A percentile compares a stretch with the other conserved stretches of the same genome.
Conservation (phyloP, 306 rosid genomes). For the Trichosanthes truncata region DNA sequence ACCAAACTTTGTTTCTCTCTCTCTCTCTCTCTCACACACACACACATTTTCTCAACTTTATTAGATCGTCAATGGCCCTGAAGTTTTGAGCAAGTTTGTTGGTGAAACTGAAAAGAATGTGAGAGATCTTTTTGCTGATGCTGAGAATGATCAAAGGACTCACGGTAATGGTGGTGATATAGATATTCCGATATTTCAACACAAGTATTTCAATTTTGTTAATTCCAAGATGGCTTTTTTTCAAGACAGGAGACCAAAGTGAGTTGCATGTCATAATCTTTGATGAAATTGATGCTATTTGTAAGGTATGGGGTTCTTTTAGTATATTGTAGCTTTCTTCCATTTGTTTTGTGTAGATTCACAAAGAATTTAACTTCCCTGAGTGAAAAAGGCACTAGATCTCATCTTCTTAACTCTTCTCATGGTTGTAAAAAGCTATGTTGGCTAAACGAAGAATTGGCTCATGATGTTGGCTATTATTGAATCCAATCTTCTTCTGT, state of each 20-base stretch:
- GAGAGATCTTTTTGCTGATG: conserved; percentile 98
- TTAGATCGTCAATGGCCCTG: conserved; percentile 97
- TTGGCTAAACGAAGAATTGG: neutral
- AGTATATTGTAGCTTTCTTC: conserved; percentile 4
- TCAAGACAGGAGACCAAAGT: conserved; percentile 74
- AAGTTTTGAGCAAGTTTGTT: conserved; percentile 90
- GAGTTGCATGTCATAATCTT: conserved; percentile 97
- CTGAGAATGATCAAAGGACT: conserved; percentile 85
- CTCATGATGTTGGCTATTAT: neutral
- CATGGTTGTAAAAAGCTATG: neutral
- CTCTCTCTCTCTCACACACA: neutral
- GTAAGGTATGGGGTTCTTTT: conserved; percentile 58
- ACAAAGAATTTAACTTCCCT: neutral
- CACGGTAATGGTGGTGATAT: conserved; percentile 41
- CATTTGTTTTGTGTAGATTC: neutral
- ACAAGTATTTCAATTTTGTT: conserved; percentile 17
- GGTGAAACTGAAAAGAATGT: conserved; percentile 99
- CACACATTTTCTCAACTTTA: neutral
- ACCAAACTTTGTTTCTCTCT: neutral
- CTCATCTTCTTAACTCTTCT: neutral
- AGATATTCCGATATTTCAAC: conserved; percentile 2
- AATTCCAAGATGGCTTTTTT: conserved; percentile 18
- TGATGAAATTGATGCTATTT: conserved; percentile 98
- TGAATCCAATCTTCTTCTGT: neutral
- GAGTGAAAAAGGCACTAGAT: neutral